A percentile compares a stretch with the other conserved stretches of the same genome.
phyloP scores from a whole-genome alignment of 1,284 basidiomycete species.

The Butyriboletus appendiculatus region DNA sequence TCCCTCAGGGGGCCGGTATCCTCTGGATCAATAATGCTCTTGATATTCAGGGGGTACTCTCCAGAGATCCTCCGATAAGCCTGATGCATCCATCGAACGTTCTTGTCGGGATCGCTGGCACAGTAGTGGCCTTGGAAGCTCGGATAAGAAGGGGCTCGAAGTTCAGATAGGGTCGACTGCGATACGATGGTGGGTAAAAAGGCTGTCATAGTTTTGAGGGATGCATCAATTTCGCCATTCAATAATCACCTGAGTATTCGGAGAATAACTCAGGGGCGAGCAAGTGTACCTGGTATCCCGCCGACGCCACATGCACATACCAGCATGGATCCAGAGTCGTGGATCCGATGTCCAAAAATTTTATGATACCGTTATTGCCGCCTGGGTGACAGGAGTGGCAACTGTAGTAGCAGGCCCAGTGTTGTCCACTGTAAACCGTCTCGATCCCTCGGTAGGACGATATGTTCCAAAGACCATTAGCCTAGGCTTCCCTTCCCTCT shows the following conservation, averaged over 20 bases:
- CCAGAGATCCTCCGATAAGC: not conserved
- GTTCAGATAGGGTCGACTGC: not conserved
- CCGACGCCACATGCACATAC: not conserved
- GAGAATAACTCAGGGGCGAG: not conserved
- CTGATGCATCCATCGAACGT: slow-evolving; percentile 5
- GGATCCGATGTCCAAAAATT: too few relatives aligned
- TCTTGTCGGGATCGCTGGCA: not conserved
- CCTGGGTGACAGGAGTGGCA: too few relatives aligned
- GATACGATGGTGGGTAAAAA: too few relatives aligned
- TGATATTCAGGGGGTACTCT: slow-evolving; percentile 2
- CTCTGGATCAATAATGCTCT: not conserved
- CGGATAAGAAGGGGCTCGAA: not conserved
- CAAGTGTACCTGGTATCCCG: not conserved
- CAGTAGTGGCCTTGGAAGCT: not conserved
- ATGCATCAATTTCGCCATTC: not conserved
- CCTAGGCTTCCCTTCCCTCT: too few relatives aligned
- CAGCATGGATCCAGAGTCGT: not conserved
- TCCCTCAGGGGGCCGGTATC: too few relatives aligned
- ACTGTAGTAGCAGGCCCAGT: too few relatives aligned
- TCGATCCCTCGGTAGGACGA: not conserved
- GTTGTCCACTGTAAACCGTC: not conserved
- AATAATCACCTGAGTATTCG: not conserved
- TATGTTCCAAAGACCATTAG: slow-evolving; percentile 7
- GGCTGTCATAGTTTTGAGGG: not conserved
- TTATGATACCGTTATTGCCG: too few relatives aligned